Conservation (phyloP, 257 asterid genomes). For the Solanum megistacrolobum region DNA sequence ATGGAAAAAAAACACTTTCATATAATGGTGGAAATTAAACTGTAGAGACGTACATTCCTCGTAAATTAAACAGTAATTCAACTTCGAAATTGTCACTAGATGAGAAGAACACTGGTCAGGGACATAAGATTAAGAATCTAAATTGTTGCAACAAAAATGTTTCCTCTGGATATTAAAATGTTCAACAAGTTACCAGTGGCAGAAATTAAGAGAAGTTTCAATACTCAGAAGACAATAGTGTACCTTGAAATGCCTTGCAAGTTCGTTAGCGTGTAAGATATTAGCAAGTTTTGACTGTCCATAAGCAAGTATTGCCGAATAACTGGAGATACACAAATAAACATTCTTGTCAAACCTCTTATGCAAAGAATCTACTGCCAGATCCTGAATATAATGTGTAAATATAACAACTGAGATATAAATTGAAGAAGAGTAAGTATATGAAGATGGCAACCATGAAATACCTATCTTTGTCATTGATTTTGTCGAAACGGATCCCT, state of each 20-base stretch:
- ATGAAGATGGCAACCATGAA: background rate
- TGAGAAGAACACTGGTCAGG: background rate
- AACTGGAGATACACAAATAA: conserved; percentile 23
- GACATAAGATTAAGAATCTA: background rate
- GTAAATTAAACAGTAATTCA: background rate
- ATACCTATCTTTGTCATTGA: conserved; percentile 28
- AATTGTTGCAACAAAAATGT: background rate
- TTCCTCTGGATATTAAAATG: background rate
- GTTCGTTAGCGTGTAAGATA: conserved; percentile 60
- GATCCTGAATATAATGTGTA: background rate
- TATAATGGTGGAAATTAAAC: background rate
- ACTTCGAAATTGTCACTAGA: background rate
- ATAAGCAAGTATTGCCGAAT: conserved; percentile 35
- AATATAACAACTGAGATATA: background rate
- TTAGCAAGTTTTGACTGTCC: conserved; percentile 76
- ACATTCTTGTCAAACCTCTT: background rate
- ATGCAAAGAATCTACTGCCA: background rate
- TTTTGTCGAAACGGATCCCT: conserved; percentile 30
- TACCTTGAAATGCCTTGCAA: conserved; percentile 48
- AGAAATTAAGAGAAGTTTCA: background rate
- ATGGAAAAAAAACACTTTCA: background rate
- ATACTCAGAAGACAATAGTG: background rate
- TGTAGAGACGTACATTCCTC: background rate
- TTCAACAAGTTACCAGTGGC: background rate
- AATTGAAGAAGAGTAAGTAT: background rate